Evolutionary conservation across 75 land plant species (phyloP), one percentile per base, ranked within the genome.

Genomic region (Selaginella tamariscina): DNA sequence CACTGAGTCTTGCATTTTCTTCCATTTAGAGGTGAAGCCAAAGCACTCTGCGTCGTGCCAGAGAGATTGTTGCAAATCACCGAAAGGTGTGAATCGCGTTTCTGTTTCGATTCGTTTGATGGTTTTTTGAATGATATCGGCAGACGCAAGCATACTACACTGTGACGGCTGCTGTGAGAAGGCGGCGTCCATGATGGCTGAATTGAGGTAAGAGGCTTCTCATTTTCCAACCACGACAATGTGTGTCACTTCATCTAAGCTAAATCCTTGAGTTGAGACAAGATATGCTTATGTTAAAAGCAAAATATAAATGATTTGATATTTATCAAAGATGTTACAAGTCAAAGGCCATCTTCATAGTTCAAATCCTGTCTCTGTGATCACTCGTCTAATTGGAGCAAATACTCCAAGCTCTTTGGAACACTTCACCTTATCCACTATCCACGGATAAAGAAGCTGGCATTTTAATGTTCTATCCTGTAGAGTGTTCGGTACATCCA

Each of bases 141-240:
- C n/a, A n/a, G n/a, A n/a, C n/a, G n/a, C n/a, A n/a, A n/a, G n/a
- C 49, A 39, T 39, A 39, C 49, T 39, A 39, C 49, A 39, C 49
- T 39, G 49, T 39, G 11, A 39, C 49, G 49, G 49, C 49, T 39
- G 49, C 49, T 15, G 49, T 39, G 49, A 39, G 49, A 39, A 39
- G 49, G 49, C 49, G 49, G 49, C 49, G 49, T 39, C 49, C 49
- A 39, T 39, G 49, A 39, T 39, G 49, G 49, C 49, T 39, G 49
- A 39, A 39, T 39, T 15, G 49, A 39, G 49, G 49, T 39, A 39
- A 39, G 49, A 39, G 49, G 49, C 49, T 39, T 39, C 15, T 39
- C 49, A 39, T 39, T 39, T 39, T 39, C 15, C 49, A 39, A 39
- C 49, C 49, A 39, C 49, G 49, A 39, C 49, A 39, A 39, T 5